phyloP scores from a whole-genome alignment of 164 flowering plant species.

The Houttuynia cordata region DNA sequence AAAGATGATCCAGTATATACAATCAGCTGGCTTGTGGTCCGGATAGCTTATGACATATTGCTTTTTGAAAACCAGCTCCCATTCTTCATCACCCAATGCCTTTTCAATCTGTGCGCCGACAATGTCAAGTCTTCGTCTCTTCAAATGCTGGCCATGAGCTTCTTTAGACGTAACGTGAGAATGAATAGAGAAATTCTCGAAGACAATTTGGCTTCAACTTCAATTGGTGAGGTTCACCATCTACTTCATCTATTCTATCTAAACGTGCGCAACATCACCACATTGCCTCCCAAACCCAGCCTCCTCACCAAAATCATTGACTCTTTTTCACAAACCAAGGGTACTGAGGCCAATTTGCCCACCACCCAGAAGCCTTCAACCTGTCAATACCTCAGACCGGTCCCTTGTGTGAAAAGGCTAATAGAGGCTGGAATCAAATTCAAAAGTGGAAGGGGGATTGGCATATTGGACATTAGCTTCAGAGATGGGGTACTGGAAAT shows the following conservation, averaged over 20 bases:
- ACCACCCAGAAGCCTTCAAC: not conserved
- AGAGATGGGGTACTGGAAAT: slow-evolving; percentile 12
- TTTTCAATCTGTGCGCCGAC: not conserved
- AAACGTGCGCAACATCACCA: not conserved
- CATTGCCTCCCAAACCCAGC: not conserved
- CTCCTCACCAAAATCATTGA: not conserved
- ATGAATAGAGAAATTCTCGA: not conserved
- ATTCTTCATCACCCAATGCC: not conserved
- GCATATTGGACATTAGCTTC: slow-evolving; percentile 16
- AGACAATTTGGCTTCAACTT: not conserved
- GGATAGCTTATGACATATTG: not conserved
- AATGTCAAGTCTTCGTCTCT: not conserved
- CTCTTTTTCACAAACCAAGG: no score
- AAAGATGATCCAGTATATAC: not conserved
- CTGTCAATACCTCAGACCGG: not conserved
- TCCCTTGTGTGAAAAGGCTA: not conserved
- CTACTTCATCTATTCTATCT: not conserved
- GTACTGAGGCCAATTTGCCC: not conserved
- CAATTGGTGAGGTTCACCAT: not conserved
- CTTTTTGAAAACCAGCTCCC: slow-evolving; percentile 8
- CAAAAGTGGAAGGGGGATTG: not conserved
- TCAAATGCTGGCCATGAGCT: not conserved
- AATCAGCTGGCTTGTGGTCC: not conserved
- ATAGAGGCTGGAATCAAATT: not conserved
- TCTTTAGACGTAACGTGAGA: not conserved